Conservation (phyloP, 768 basidiomycete species). For the Tubosaeta sp. region DNA sequence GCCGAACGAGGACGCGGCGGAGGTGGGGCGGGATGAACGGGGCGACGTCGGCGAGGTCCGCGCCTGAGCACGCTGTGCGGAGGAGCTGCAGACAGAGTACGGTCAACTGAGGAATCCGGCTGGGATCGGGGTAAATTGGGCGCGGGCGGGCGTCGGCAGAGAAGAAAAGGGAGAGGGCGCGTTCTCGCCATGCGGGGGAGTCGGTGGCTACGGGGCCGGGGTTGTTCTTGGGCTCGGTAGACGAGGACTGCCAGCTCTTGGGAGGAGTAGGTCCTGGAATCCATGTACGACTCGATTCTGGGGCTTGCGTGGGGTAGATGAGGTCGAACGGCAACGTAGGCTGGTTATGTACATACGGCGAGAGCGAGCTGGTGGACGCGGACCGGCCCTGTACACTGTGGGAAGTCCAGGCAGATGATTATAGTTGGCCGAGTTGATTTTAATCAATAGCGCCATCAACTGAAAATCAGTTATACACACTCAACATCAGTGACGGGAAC, state of each 20-base stretch:
- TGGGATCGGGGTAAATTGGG: slow-evolving; percentile 14
- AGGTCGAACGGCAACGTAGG: slow-evolving; percentile 45
- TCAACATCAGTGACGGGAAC: too few species aligned
- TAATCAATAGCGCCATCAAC: too few species aligned
- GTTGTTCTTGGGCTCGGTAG: slow-evolving; percentile 2
- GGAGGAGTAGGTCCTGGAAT: slow-evolving; percentile 51
- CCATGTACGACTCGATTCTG: slow-evolving; percentile 13
- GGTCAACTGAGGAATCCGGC: slow-evolving; percentile 45
- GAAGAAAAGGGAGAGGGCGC: slow-evolving; percentile 54
- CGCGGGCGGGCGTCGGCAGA: slow-evolving; percentile 12
- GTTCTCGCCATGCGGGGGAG: slow-evolving; percentile 43
- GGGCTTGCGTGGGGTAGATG: slow-evolving; percentile 26
- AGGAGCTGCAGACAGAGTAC: slow-evolving; percentile 55
- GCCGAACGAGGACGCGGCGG: slow-evolving; percentile 53
- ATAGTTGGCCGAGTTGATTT: too few species aligned
- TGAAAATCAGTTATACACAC: too few species aligned
- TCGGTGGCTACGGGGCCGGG: slow-evolving; percentile 26
- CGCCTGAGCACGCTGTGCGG: slow-evolving; percentile 34
- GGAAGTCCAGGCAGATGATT: too few species aligned
- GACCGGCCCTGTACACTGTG: slow-evolving; percentile 46
- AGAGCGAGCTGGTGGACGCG: slow-evolving; percentile 14
- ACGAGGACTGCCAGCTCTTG: slow-evolving; percentile 48
- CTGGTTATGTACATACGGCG: slow-evolving; percentile 31
- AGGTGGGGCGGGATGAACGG: slow-evolving; percentile 57
- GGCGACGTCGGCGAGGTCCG: slow-evolving; percentile 46